Evolutionary conservation across 2,329 filamentous ascomycete species (phyloP).

Genomic region (Fusarium duplospermum): DNA sequence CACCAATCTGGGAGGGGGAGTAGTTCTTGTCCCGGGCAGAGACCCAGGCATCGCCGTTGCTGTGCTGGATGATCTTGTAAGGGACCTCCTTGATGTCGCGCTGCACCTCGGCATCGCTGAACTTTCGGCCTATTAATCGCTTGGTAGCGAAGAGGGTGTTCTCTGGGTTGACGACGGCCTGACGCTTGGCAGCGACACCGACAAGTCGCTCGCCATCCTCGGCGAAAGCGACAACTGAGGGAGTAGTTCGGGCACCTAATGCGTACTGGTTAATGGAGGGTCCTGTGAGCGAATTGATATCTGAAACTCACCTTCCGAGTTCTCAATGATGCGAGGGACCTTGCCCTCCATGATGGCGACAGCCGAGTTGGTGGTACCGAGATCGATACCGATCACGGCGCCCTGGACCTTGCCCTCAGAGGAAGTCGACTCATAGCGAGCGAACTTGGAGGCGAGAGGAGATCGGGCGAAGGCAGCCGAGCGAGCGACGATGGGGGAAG

Average conservation of each 20-base stretch:
- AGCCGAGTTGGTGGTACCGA: constrained; percentile 97
- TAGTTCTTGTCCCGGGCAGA: constrained; percentile 94
- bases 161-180: constrained; percentile 98
- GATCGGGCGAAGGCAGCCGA: constrained; percentile 75
- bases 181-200: constrained; percentile 96
- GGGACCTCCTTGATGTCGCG: constrained; percentile 97
- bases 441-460: constrained; percentile 78
- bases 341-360: constrained; percentile 99
- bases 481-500: constrained; percentile 75
- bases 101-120: constrained; percentile 92
- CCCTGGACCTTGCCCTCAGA: constrained; percentile 82
- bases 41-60: constrained; percentile 96
- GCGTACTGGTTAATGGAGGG: constrained; percentile 11
- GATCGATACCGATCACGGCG: constrained; percentile 96
- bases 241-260: constrained; percentile 54
- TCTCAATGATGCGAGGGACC: constrained; percentile 94
- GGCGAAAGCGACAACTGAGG: constrained; percentile 94
- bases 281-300: constrained; percentile 14
- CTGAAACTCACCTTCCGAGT: constrained; percentile 80
- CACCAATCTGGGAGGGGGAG: constrained; percentile 98
- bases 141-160: constrained; percentile 99
- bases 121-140: constrained; percentile 98
- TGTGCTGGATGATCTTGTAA: constrained; percentile 98
- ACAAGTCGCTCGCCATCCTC: constrained; percentile 96
- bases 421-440: constrained; percentile 78